Evolutionary conservation across 208 protist species (phyloP), one percentile per base, ranked within the genome.

Genomic region (Sergeia podlipaevii): DNA sequence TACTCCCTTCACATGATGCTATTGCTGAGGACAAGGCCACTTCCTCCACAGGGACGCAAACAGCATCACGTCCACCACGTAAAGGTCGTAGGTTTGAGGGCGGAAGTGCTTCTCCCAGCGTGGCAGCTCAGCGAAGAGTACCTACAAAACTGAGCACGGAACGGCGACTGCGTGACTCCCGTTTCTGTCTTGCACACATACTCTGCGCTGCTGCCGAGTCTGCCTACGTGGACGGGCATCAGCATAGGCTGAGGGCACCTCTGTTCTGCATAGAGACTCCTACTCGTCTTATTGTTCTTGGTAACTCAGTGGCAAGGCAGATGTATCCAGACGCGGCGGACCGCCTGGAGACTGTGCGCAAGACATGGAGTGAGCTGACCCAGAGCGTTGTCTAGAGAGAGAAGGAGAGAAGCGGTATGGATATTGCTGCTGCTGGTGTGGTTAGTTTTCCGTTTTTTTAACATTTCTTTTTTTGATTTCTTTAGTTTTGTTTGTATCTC

Each of bases 151-250:
- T 33, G 33, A 75, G 62, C 27, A 61, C 70, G 0, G 77, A 85
- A 0, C 73, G 71, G 0, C 21, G 32, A 18, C 41, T 89, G 50
- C 77, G 77, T 2, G 75, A 86, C 60, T 75, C 63, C 39, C 38
- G 50, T 1, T 83, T 65, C 55, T 87, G 78, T 55, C 41, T 91
- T 1, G 58, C 52, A 23, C 76, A 82, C 43, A 51, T 63, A 10
- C 58, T 87, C 3, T 87, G 78, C 52, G 23, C 44, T 1, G 73
- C 78, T 3, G 34, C 48, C 11, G 75, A 84, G 56, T 64, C 75
- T 0, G 77, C 54, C 20, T 91, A 91, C 63, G 68, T 91, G 15
- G 83, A 91, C 44, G 83, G 83, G 1, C 78, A 87, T 27, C 83
- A 91, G 55, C 79, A 87, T 49, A 50, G 81, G 7, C 65, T 91